phyloP scores from a whole-genome alignment of 441 rosid genomes.

The Omphalea diandra region DNA sequence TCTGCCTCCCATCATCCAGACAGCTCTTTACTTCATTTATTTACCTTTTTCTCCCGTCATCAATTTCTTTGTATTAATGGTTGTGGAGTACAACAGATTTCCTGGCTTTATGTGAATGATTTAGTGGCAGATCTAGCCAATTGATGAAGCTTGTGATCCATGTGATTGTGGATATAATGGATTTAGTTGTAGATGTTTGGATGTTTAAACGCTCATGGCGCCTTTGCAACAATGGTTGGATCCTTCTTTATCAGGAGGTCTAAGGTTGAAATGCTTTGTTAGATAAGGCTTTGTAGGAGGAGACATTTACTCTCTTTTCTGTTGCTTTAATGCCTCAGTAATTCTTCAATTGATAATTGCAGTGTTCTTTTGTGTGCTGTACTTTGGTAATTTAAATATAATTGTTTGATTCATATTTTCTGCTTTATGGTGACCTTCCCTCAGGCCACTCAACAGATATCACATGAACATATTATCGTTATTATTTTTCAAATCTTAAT shows the following conservation, averaged over 20 bases:
- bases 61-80: not conserved
- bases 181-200: too few relatives aligned
- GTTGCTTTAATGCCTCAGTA: not conserved
- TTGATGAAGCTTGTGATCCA: too few relatives aligned
- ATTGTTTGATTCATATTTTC: not conserved
- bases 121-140: too few relatives aligned
- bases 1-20: not conserved
- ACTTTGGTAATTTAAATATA: not conserved
- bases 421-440: not conserved
- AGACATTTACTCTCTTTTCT: not conserved
- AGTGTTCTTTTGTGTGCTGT: not conserved
- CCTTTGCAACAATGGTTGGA: too few relatives aligned
- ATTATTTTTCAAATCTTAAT: not conserved
- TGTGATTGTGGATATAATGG: too few relatives aligned
- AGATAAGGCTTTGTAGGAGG: too few relatives aligned
- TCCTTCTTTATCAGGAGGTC: not conserved
- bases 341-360: not conserved
- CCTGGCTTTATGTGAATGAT: not conserved
- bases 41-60: not conserved
- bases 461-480: not conserved
- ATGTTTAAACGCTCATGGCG: too few relatives aligned
- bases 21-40: not conserved
- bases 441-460: not conserved
- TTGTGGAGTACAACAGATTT: not conserved
- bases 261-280: not conserved